Conservation (phyloP, 805 yeast species). For the Lipomyces spencermartinsiae region DNA sequence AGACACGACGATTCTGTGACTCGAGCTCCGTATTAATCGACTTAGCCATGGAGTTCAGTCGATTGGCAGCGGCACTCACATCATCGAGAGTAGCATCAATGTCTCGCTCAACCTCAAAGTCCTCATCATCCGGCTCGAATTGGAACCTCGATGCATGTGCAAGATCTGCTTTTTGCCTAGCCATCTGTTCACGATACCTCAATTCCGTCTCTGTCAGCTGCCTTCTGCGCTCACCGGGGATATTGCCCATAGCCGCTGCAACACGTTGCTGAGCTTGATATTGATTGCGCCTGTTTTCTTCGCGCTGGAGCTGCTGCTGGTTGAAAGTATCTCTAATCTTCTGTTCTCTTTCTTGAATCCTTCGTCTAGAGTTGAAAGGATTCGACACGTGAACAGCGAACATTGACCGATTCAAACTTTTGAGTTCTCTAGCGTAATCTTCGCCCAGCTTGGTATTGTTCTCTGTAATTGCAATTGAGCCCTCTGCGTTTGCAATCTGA, state of each 20-base stretch:
- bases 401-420: constrained; percentile 78
- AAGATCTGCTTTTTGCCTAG: constrained; percentile 59
- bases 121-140: constrained; percentile 90
- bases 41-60: constrained; percentile 74
- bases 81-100: constrained; percentile 82
- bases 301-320: constrained; percentile 66
- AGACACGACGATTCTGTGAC: constrained; percentile 75
- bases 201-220: constrained; percentile 33
- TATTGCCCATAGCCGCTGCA: constrained; percentile 52
- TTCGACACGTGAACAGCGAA: constrained; percentile 81
- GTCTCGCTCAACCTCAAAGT: constrained; percentile 89
- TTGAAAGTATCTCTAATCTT: constrained; percentile 65
- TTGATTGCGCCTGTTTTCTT: constrained; percentile 63
- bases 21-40: constrained; percentile 79
- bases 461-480: constrained; percentile 74
- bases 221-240: constrained; percentile 37
- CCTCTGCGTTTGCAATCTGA: constrained; percentile 78
- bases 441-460: constrained; percentile 84
- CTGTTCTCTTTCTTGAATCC: constrained; percentile 76
- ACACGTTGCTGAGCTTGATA: constrained; percentile 72
- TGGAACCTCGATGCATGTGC: constrained; percentile 71
- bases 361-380: constrained; percentile 84
- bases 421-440: constrained; percentile 78
- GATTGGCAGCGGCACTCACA: constrained; percentile 68
- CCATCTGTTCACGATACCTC: constrained; percentile 47